Base-by-base conservation (phyloP, 2,329 filamentous ascomycete genomes). In the Neophaeococcomyces aloes region DNA sequence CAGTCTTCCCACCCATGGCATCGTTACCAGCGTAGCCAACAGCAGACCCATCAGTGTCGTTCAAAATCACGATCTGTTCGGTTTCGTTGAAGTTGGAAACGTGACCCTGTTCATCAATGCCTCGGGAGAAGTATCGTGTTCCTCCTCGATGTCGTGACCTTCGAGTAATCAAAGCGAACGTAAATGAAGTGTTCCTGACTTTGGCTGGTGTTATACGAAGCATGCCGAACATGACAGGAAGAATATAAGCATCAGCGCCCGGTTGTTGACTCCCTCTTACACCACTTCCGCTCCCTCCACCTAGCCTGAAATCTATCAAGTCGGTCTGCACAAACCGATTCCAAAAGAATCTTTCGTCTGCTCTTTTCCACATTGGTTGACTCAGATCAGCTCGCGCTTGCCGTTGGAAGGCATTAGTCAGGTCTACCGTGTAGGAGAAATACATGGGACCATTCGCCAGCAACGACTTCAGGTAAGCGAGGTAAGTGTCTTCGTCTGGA, bases 81-180 rank as follows among this genome's bases (percentile, higher is more conserved):
- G 91, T 96, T 70, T 98, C 91, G 60, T 98, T 98, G 73, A 89
- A 98, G 63, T 98, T 98, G 53, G 91, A 86, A n/a, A 91, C 91
- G 61, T 96, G 79, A 18, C 91, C 91, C 49, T 91, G 74, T 52
- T 94, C 88, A 59, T 98, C 89, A 36, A 96, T 78, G 40, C 91
- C 91, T 52, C 91, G 80, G 2, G 91, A 93, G 61, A 98, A 91
- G 66, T 95, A 96, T 59, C 93, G 75, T 13, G 91, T 96, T 34
- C 91, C 91, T 29, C 81, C 88, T 49, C 89, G 78, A 63, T 91
- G 81, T 53, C 93, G 77, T 17, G 88, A 94, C 55, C 91, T 78
- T 49, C 91, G 76, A 19, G 89, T 94, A 56, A 96, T 89, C 39
- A 98, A 75, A 29, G 81, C 78, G 54, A 96, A 78, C 15, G 87